phyloP scores from a whole-genome alignment of 2,329 filamentous ascomycete genomes.

The Bipolaris gigantea region DNA sequence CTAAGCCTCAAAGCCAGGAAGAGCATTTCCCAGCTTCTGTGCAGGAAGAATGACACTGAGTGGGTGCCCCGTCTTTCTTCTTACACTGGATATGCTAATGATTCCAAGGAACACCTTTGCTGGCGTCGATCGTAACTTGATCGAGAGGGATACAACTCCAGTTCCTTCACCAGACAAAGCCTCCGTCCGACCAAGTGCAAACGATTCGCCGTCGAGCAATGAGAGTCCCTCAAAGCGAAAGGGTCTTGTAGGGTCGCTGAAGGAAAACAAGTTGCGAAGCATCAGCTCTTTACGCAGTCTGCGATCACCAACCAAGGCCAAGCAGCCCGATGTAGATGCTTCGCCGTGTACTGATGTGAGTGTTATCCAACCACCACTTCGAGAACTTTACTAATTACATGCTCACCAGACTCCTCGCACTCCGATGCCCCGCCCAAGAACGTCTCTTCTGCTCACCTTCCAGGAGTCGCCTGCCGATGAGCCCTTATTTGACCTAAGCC shows the following conservation, averaged over 20 bases:
- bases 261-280: conserved; percentile 27
- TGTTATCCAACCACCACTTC: neutral
- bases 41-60: conserved; percentile 4
- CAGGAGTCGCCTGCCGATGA: conserved; percentile 27
- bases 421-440: conserved; percentile 12
- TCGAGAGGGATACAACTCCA: conserved; percentile 19
- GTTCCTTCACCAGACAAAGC: conserved; percentile 2
- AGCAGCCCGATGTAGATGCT: conserved; percentile 9
- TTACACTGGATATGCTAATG: conserved; percentile 4
- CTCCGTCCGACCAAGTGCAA: conserved; percentile 7
- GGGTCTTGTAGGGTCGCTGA: conserved; percentile 31
- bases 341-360: neutral
- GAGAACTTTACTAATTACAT: neutral
- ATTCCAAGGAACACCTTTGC: neutral
- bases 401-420: conserved; percentile 16
- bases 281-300: conserved; percentile 32
- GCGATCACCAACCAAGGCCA: conserved; percentile 25
- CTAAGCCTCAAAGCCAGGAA: conserved; percentile 34
- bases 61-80: neutral
- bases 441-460: conserved; percentile 33
- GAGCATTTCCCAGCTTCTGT: conserved; percentile 35
- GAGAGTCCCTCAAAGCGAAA: conserved; percentile 34
- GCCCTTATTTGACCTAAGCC: conserved; percentile 29
- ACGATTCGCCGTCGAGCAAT: conserved; percentile 18
- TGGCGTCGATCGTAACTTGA: neutral